A percentile compares a stretch with the other conserved stretches of the same genome.
Evolutionary conservation across 2,329 filamentous ascomycete genomes (phyloP).

Genomic region (Penicillium nordicum): DNA sequence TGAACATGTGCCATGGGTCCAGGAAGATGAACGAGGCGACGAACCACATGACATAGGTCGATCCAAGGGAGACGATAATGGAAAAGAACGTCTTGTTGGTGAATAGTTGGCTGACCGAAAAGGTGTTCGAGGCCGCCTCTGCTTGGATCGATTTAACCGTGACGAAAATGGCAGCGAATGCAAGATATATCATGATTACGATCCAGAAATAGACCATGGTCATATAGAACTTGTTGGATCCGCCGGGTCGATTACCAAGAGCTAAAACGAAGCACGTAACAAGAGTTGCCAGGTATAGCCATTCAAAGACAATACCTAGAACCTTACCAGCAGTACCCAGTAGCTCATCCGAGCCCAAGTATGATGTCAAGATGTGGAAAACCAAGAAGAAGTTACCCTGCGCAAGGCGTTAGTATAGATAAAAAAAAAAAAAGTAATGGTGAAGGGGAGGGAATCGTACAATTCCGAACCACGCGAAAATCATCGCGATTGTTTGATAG

Average conservation of each 20-base stretch:
- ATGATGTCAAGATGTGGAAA: slow-evolving; percentile 92
- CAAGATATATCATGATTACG: slow-evolving; percentile 88
- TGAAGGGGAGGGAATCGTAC: neutral
- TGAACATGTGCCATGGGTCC: slow-evolving; percentile 99
- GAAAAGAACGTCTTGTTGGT: slow-evolving; percentile 88
- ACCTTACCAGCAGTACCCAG: slow-evolving; percentile 75
- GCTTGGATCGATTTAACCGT: slow-evolving; percentile 79
- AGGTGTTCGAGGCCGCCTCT: slow-evolving; percentile 61
- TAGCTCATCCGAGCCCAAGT: slow-evolving; percentile 66
- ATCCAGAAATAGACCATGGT: slow-evolving; percentile 99
- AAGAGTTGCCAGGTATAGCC: slow-evolving; percentile 87
- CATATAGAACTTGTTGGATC: slow-evolving; percentile 90
- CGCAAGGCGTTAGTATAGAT: neutral
- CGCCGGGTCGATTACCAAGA: slow-evolving; percentile 89
- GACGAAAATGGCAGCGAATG: slow-evolving; percentile 93
- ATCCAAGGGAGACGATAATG: slow-evolving; percentile 84
- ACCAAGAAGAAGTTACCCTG: slow-evolving; percentile 94
- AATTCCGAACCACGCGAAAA: slow-evolving; percentile 98
- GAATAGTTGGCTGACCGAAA: slow-evolving; percentile 71
- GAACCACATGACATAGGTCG: slow-evolving; percentile 91
- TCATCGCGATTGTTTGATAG: slow-evolving; percentile 92
- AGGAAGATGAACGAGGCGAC: slow-evolving; percentile 90
- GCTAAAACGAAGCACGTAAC: slow-evolving; percentile 94
- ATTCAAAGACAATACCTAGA: slow-evolving; percentile 87
- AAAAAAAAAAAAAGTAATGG: no score